Base-by-base conservation (phyloP, 495 filamentous ascomycete species). In the Wilcoxina mikolae region DNA sequence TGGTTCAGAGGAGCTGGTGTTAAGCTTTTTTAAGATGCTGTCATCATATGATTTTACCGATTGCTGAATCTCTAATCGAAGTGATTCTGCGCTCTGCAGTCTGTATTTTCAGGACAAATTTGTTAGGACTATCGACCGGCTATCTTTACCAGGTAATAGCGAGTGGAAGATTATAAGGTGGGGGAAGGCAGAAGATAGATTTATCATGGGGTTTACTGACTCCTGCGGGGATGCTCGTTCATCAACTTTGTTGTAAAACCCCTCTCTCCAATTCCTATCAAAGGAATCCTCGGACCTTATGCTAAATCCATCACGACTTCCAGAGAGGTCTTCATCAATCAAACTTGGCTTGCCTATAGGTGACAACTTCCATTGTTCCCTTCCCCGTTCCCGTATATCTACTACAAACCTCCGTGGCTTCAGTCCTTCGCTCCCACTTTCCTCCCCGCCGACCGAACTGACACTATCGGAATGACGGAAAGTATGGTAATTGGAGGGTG, bases 21-120 rank as follows among this genome's bases (percentile, higher is more conserved):
- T 64, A 51, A 65, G 61, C 38, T 65, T 65, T 38, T 47, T 51
- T 48, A 65, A 45, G 44, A 65, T 54, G 15, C 58, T 54, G 15
- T 43, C 42, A 48, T 65, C 62, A 56, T 65, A 65, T 45, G 47
- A 55, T 31, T 57, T 58, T 51, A 56, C 56, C 20, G 60, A 59
- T 51, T 39, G 23, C 39, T 56, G 53, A 47, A 65, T 65, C 18
- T 56, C 48, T 45, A 43, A 45, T 50, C 55, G 58, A 51, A 61
- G 51, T 51, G 61, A 65, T 38, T 35, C 52, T 41, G 55, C 58
- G 46, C 56, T 57, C n/a, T n/a, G n/a, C n/a, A n/a, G n/a, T 33
- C 54, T 18, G 15, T 20, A 46, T 46, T n/a, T 7, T 17, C n/a
- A 22, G 1, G 11, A 12, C 43, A 46, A 3, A 46, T 3, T 18